Base-by-base conservation (phyloP, 2,329 filamentous ascomycete genomes). In the Nannizzia gypsea region DNA sequence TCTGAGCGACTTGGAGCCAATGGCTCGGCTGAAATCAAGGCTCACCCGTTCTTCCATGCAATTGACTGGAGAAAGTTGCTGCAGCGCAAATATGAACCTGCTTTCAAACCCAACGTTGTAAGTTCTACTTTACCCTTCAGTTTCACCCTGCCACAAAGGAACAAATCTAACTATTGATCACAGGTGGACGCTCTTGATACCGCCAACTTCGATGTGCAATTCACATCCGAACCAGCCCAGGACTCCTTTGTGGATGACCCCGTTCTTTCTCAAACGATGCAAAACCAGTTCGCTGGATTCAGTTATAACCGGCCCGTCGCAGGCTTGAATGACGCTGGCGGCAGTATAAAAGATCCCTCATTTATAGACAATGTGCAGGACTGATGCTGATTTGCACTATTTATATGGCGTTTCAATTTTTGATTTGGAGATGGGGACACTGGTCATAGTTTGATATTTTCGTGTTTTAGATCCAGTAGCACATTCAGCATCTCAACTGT, bases 61-160 rank as follows among this genome's bases (percentile, higher is more conserved):
- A 97, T 99, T 67, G 93, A 99, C 74, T 99, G 93, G 93, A 87
- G 91, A 67, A 97, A 97, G 78, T 81, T 99, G 62, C 79, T 99
- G 63, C 93, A 97, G 77, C 85, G 93, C 72, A 97, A 97, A 78
- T 97, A 97, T 71, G 92, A 97, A 78, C 93, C 93, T 61, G 91
- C 89, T 63, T 99, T 97, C 80, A 96, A 96, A 76, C 93, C 93
- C 61, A 95, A 85, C 72, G 91, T 96, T 79, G 89, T 95, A 84
- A 76, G 89, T 90, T 34, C 28, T 17, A 15, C 15, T 6, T n/a
- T 6, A 6, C 6, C 4, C 38, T 17, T 20, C 17, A 1, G 3
- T 1, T 42, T 20, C n/a, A 3, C n/a, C 15, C 38, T 42, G 6
- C 6, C 5, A 44, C 40, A 8, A 44, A 44, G 9, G 31, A 17